Evolutionary conservation across 352 stramenopile species (phyloP), one percentile per base, ranked within the genome.

Genomic region (Peronospora destructor): DNA sequence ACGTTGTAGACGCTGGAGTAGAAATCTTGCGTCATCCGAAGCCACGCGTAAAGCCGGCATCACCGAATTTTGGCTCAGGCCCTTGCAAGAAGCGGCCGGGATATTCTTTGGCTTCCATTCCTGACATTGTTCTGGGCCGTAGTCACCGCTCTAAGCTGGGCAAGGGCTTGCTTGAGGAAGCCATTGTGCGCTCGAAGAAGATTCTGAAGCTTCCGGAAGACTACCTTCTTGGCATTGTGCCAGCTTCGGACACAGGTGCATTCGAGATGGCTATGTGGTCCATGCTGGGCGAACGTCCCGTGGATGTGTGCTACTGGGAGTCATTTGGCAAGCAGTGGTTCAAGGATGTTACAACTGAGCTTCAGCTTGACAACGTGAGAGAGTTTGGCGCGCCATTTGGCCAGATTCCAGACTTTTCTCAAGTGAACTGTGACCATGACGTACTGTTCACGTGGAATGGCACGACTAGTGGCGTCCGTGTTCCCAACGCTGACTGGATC

Each of bases 251-350:
- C 70, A 99, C 96, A 21, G 96, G 96, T 23, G 96, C 96, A 11
- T 99, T 98, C 61, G 96, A 99, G 74, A 99, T 99, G 96, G 96
- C 95, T 38, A 98, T 99, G 96, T 99, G 96, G 96, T 98, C 85
- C 60, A 95, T 99, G 76, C 81, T 99, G 16, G 96, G 96, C 28
- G 71, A 75, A 26, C 73, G 86, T 0, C 95, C 92, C 6, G 88
- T 98, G 39, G 89, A 96, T 61, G 71, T 95, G 21, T 96, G 83
- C 66, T 95, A 98, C 76, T 98, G 95, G 95, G 95, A 99, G 69
- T 95, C 87, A 17, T 99, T 99, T 60, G 96, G 96, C 14, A 74
- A 95, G 81, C 90, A 94, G 56, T 99, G 96, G 96, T 97, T 97
- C 61, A 86, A 83, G 23, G 96, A 99, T 68, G 92, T 86, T 23